Evolutionary conservation across 2,329 filamentous ascomycete species (phyloP).

Genomic region (Ophiostoma ulmi): DNA sequence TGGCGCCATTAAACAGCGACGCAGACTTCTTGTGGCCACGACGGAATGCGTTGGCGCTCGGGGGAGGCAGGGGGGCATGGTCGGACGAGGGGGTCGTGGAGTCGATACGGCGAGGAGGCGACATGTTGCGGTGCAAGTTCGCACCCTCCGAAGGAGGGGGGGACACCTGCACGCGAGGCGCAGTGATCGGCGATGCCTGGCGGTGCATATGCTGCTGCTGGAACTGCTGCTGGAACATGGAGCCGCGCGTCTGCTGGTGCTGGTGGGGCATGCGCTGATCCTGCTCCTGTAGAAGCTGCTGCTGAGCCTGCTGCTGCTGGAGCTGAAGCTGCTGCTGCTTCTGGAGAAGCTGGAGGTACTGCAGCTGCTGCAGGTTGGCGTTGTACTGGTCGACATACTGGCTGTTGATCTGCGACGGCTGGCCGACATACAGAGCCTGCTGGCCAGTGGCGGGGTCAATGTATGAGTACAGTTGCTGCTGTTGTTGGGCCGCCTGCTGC

Average conservation of each 20-base stretch:
- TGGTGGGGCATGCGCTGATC: constrained; percentile 30
- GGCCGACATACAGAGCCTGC: constrained; percentile 73
- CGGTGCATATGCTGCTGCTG: constrained; percentile 40
- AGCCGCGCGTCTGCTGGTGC: constrained; percentile 36
- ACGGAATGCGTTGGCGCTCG: constrained; percentile 86
- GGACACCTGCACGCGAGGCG: constrained; percentile 75
- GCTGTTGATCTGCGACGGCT: constrained; percentile 43
- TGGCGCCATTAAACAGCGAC: constrained; percentile 50
- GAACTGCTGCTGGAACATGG: constrained; percentile 18
- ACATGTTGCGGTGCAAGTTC: constrained; percentile 54
- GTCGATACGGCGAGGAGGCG: constrained; percentile 63
- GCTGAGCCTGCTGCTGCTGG: constrained; percentile 35
- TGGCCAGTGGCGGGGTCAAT: constrained; percentile 85
- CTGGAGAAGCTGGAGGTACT: constrained; percentile 33
- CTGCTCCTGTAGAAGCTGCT: constrained; percentile 41
- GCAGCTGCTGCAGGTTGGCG: constrained; percentile 36
- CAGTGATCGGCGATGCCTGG: constrained; percentile 49
- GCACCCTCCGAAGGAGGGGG: constrained; percentile 62
- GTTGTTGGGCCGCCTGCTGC: constrained; percentile 60
- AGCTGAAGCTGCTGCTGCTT: constrained; percentile 36
- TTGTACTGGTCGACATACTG: constrained; percentile 43
- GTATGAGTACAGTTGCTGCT: constrained; percentile 64
- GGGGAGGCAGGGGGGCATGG: constrained; percentile 68
- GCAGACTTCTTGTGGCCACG: constrained; percentile 87
- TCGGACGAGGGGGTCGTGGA: constrained; percentile 52